A percentile compares a stretch with the other conserved stretches of the same genome.
phyloP scores from a whole-genome alignment of 169 alveolate species.

The Cryptosporidium ryanae region DNA sequence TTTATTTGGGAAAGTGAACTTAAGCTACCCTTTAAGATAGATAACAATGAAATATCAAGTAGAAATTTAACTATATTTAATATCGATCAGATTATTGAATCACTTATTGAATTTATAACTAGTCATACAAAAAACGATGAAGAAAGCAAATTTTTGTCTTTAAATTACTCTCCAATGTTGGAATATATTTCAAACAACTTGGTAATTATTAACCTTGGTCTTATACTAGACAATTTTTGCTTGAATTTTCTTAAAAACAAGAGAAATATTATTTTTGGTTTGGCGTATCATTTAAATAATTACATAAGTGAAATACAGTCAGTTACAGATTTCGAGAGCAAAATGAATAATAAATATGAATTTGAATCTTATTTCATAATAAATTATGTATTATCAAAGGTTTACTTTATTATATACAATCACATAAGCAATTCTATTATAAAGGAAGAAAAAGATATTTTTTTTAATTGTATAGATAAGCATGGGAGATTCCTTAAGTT shows the following conservation, averaged over 20 bases:
- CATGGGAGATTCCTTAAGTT: too few species aligned
- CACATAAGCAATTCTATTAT: too few species aligned
- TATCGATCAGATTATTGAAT: slow-evolving; percentile 10
- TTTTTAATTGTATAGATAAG: too few species aligned
- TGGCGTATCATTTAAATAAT: neutral
- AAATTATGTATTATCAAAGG: slow-evolving; percentile 7
- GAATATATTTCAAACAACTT: slow-evolving; percentile 15
- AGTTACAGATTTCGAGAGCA: neutral
- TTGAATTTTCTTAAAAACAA: neutral
- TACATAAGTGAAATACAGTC: neutral
- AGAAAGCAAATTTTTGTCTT: neutral
- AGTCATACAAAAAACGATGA: neutral
- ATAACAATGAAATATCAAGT: neutral
- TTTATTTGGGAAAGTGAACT: slow-evolving; percentile 42
- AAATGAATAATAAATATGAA: neutral
- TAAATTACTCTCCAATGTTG: neutral
- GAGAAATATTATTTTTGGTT: neutral
- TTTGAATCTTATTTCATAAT: slow-evolving; percentile 27
- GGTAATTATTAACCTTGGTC: slow-evolving; percentile 23
- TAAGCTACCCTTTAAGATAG: neutral
- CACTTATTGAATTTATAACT: neutral
- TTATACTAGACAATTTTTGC: neutral
- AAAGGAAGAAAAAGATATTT: too few species aligned
- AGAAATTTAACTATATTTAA: neutral
- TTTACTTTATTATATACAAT: neutral